phyloP scores from a whole-genome alignment of 352 stramenopile genomes.

The Globisporangium perplexum region DNA sequence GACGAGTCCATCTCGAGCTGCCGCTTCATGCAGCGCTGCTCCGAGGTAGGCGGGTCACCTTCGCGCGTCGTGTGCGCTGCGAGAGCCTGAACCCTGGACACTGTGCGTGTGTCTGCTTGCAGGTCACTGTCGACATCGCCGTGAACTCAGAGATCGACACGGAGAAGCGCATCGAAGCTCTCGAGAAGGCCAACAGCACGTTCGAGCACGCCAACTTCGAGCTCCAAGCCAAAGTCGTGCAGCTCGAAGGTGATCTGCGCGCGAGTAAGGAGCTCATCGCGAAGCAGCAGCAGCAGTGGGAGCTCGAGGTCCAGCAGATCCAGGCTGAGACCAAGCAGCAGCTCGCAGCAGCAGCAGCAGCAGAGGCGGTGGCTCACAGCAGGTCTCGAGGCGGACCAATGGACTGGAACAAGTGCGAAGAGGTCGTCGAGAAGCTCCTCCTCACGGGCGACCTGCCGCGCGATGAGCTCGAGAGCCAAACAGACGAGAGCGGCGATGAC shows the following conservation, averaged over 20 bases:
- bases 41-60: slow-evolving; percentile 44
- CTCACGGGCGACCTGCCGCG: slow-evolving; percentile 40
- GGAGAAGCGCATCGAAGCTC: slow-evolving; percentile 43
- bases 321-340: slow-evolving; percentile 27
- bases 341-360: slow-evolving; percentile 13
- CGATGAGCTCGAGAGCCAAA: slow-evolving; percentile 18
- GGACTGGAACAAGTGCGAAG: slow-evolving; percentile 50
- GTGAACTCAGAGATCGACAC: slow-evolving; percentile 66
- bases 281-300: slow-evolving; percentile 33
- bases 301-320: slow-evolving; percentile 18
- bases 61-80: no score
- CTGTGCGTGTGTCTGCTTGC: neutral
- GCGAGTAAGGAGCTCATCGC: slow-evolving; percentile 18
- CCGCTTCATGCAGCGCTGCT: slow-evolving; percentile 94
- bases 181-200: slow-evolving; percentile 48
- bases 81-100: neutral
- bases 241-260: slow-evolving; percentile 45
- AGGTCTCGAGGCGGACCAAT: slow-evolving; percentile 12
- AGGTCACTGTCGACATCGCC: slow-evolving; percentile 47
- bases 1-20: slow-evolving; percentile 95
- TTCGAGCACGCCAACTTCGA: slow-evolving; percentile 39
- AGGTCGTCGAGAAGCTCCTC: slow-evolving; percentile 48
- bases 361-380: neutral
- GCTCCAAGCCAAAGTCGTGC: slow-evolving; percentile 29
- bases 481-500: slow-evolving; percentile 1